Evolutionary conservation across 148 eudicot genomes (phyloP).

Genomic region (Chenopodium suecicum): DNA sequence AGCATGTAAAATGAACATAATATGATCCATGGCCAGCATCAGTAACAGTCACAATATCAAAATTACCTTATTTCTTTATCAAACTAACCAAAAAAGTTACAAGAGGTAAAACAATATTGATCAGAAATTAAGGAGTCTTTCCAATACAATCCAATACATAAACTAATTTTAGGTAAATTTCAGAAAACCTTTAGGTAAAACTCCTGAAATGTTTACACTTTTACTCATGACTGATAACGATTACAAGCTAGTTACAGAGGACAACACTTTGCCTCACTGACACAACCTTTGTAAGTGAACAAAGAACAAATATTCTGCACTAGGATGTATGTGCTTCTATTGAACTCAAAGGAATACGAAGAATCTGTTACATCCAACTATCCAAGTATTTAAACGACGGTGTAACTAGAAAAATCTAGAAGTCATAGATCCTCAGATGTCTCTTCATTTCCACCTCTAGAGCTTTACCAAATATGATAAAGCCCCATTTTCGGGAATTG

Average conservation of each 20-base stretch:
- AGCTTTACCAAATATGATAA: slow-evolving; percentile 24
- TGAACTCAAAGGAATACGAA: background rate
- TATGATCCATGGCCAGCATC: too few relatives aligned
- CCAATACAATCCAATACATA: background rate
- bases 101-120: background rate
- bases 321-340: background rate
- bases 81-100: background rate
- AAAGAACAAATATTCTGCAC: background rate
- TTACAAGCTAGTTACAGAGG: background rate
- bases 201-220: background rate
- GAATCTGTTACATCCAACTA: background rate
- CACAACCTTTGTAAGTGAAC: background rate
- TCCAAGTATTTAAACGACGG: background rate
- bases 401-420: background rate
- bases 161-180: too few relatives aligned
- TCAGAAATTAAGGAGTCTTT: background rate
- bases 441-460: slow-evolving; percentile 34
- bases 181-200: too few relatives aligned
- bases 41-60: too few relatives aligned
- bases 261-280: background rate
- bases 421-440: slow-evolving; percentile 37
- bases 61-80: too few relatives aligned
- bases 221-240: background rate
- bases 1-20: background rate
- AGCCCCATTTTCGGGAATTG: slow-evolving; percentile 37